Conservation (phyloP, 495 filamentous ascomycete species). For the Aspergillus taichungensis region DNA sequence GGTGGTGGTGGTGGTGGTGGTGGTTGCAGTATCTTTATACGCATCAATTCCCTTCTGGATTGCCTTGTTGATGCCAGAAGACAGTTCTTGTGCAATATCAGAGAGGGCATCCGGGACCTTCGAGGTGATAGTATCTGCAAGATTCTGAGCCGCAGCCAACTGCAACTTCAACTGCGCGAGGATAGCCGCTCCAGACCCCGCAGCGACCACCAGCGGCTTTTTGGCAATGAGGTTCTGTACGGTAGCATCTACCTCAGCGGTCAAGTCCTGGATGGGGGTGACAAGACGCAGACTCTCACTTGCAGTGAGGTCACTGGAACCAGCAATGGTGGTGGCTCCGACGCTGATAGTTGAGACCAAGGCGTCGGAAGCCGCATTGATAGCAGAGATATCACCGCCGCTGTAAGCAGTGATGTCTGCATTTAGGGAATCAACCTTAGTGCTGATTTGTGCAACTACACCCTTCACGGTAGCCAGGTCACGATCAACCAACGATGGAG, state of each 20-base stretch:
- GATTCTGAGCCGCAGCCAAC: conserved; percentile 16
- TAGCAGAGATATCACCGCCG: conserved; percentile 15
- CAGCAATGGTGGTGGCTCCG: conserved; percentile 14
- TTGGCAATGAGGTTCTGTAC: conserved; percentile 22
- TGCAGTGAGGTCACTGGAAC: conserved; percentile 10
- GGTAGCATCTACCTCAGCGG: conserved; percentile 15
- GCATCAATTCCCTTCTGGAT: conserved; percentile 17
- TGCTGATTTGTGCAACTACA: conserved; percentile 19
- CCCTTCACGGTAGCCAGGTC: conserved; percentile 25
- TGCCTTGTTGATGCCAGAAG: conserved; percentile 19
- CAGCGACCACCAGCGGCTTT: conserved; percentile 22
- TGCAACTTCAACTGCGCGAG: conserved; percentile 13
- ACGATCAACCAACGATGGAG: conserved; percentile 17
- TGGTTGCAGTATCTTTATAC: conserved; percentile 3
- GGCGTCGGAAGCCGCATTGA: conserved; percentile 20
- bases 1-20: neutral
- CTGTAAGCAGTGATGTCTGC: conserved; percentile 26
- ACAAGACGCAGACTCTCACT: conserved; percentile 22
- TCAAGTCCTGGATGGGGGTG: conserved; percentile 19
- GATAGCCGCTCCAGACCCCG: conserved; percentile 16
- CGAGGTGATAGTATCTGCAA: conserved; percentile 18
- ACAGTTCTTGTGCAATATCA: conserved; percentile 12
- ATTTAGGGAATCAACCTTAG: conserved; percentile 23
- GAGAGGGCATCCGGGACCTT: conserved; percentile 21
- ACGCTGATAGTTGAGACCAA: conserved; percentile 21